These are phyloP conservation scores for Cladosporium sp. DNA, from an alignment of 2,329 filamentous ascomycete species.

Conservation along the genomic window DNA sequence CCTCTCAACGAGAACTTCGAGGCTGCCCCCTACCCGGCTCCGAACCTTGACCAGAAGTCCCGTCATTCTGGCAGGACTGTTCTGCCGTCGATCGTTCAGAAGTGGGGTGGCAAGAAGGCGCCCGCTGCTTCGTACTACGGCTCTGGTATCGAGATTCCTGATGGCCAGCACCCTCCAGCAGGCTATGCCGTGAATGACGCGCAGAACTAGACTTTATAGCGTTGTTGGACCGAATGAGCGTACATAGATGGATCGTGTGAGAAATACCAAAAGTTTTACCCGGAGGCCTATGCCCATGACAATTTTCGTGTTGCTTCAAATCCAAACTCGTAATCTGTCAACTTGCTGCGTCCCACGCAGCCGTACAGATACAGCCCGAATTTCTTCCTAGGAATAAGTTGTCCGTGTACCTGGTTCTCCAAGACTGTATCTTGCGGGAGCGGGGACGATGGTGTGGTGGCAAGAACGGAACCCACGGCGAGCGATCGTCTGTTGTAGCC, in stretches of 20 bases:
- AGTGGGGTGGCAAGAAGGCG: slow-evolving; percentile 23
- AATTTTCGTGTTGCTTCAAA: not conserved
- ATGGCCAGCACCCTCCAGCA: slow-evolving; percentile 32
- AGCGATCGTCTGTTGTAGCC: not conserved
- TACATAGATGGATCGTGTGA: not conserved
- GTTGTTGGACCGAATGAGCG: not conserved
- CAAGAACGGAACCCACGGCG: slow-evolving; percentile 4
- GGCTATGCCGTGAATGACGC: slow-evolving; percentile 12
- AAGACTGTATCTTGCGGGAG: slow-evolving; percentile 1
- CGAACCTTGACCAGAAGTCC: slow-evolving; percentile 32
- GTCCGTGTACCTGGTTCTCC: not conserved
- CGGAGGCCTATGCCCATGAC: not conserved
- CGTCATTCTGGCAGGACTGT: slow-evolving; percentile 32
- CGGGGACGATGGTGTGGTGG: slow-evolving; percentile 5
- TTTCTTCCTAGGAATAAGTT: not conserved
- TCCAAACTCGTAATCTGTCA: not conserved
- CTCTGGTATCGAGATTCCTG: slow-evolving; percentile 34
- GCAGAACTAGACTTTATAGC: slow-evolving; percentile 6
- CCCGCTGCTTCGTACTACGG: slow-evolving; percentile 32
- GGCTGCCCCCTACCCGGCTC: slow-evolving; percentile 30
- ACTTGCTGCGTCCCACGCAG: not conserved
- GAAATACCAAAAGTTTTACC: not conserved
- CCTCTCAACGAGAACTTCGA: slow-evolving; percentile 34
- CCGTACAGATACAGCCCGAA: not conserved
- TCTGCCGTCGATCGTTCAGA: slow-evolving; percentile 31